Conservation (phyloP, 768 basidiomycete genomes). For the Hemileccinum rubropunctum region DNA sequence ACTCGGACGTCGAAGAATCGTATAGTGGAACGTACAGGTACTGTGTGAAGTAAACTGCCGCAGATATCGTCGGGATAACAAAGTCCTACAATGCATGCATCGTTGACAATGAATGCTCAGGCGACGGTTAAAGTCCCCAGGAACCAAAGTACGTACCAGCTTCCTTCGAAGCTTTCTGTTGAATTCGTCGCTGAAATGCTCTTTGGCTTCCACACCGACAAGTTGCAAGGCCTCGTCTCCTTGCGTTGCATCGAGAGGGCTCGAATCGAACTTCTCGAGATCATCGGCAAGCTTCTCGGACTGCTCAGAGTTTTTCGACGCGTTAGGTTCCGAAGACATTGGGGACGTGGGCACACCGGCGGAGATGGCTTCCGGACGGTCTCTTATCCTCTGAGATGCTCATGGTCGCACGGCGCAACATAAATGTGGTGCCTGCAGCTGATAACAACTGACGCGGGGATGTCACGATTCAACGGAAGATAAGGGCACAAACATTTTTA, state of each 20-base stretch:
- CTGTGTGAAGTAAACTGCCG: constrained; percentile 68
- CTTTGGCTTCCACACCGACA: constrained; percentile 50
- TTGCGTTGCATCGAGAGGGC: constrained; percentile 36
- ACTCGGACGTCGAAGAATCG: background rate
- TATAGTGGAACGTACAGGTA: constrained; percentile 45
- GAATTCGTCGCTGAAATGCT: constrained; percentile 59
- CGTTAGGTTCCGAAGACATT: constrained; percentile 19
- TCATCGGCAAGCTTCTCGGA: constrained; percentile 17
- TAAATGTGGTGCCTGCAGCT: background rate
- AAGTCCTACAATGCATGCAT: constrained; percentile 36
- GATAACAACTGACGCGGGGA: constrained; percentile 7
- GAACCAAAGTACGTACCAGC: constrained; percentile 38
- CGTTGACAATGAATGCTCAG: too few relatives aligned
- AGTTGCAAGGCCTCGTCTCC: constrained; percentile 63
- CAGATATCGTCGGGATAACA: constrained; percentile 53
- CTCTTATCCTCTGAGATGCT: constrained; percentile 11
- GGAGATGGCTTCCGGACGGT: background rate
- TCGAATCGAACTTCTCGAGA: constrained; percentile 28
- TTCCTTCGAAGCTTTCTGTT: constrained; percentile 56
- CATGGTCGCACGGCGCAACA: constrained; percentile 6
- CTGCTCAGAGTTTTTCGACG: constrained; percentile 7
- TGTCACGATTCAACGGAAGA: constrained; percentile 8
- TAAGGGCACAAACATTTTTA: constrained; percentile 15
- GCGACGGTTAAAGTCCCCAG: too few relatives aligned
- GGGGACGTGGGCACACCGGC: background rate